Evolutionary conservation across 495 filamentous ascomycete species (phyloP).

Genomic region (Penicillium bialowiezense): DNA sequence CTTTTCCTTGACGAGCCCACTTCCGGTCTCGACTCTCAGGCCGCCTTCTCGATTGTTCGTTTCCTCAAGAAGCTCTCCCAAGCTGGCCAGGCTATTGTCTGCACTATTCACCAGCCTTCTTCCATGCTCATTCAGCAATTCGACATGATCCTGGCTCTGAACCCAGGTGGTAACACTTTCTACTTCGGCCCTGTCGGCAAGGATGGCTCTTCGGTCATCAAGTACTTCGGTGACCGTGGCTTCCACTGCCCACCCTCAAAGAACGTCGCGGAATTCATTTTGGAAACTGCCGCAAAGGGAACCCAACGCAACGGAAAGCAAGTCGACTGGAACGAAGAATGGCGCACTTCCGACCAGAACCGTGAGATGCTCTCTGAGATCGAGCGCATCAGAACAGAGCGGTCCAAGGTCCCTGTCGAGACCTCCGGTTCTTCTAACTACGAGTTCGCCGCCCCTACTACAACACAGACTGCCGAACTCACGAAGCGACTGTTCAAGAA

Average conservation of each 20-base stretch:
- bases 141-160: constrained; percentile 70
- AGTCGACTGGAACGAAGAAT: constrained; percentile 70
- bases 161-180: constrained; percentile 67
- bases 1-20: constrained; percentile 84
- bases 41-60: constrained; percentile 75
- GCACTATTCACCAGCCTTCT: constrained; percentile 80
- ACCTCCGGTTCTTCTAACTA: constrained; percentile 34
- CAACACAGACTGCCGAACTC: constrained; percentile 56
- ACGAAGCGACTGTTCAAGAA: constrained; percentile 65
- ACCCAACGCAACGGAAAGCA: constrained; percentile 47
- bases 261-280: constrained; percentile 84
- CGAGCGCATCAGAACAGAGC: constrained; percentile 51
- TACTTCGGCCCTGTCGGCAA: constrained; percentile 73
- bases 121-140: constrained; percentile 72
- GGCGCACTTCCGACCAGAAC: constrained; percentile 60
- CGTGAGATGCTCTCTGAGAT: constrained; percentile 57
- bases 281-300: constrained; percentile 72
- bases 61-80: constrained; percentile 81
- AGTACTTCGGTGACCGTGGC: constrained; percentile 65
- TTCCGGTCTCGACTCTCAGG: constrained; percentile 80
- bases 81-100: constrained; percentile 72
- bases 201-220: constrained; percentile 57
- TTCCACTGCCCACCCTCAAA: constrained; percentile 58
- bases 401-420: constrained; percentile 46
- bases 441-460: constrained; percentile 64